A percentile compares a stretch with the other conserved stretches of the same genome.
These are phyloP conservation scores for Lotus japonicus DNA, from an alignment of 306 rosid genomes.

Conservation along the genomic window DNA sequence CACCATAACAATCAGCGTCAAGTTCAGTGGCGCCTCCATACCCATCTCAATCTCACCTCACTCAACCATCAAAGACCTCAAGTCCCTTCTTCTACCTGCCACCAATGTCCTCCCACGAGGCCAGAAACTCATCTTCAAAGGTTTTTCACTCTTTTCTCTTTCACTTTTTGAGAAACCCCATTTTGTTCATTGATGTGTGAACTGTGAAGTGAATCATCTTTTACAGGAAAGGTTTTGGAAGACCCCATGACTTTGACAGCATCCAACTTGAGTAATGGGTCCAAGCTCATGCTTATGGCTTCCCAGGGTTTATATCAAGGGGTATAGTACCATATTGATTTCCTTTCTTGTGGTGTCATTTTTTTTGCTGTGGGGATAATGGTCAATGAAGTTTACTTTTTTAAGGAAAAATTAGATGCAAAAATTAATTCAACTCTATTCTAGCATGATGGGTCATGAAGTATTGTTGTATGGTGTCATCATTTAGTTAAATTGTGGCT, in stretches of 20 bases:
- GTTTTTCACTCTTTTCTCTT: constrained; percentile 22
- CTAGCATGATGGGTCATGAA: not conserved
- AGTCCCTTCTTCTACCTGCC: constrained; percentile 65
- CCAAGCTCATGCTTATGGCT: constrained; percentile 90
- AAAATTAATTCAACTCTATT: not conserved
- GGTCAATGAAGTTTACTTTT: too few relatives aligned
- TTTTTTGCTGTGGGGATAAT: not conserved
- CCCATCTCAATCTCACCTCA: constrained; percentile 54
- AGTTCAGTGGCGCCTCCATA: constrained; percentile 54
- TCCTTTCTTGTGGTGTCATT: not conserved
- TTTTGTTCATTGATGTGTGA: constrained; percentile 8
- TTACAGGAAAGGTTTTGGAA: constrained; percentile 79
- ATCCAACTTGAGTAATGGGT: constrained; percentile 53
- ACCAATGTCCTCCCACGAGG: constrained; percentile 93
- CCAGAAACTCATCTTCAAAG: constrained; percentile 90
- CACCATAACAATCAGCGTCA: constrained; percentile 46
- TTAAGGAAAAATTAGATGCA: not conserved
- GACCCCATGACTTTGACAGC: constrained; percentile 58
- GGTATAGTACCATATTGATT: constrained; percentile 34
- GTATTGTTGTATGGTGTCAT: constrained; percentile 3
- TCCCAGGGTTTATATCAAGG: constrained; percentile 95
- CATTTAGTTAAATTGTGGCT: not conserved
- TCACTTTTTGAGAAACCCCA: not conserved
- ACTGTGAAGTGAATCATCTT: not conserved
- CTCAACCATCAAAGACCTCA: constrained; percentile 64